phyloP scores from a whole-genome alignment of 306 rosid genomes.

The Cucurbita argyrosperma region DNA sequence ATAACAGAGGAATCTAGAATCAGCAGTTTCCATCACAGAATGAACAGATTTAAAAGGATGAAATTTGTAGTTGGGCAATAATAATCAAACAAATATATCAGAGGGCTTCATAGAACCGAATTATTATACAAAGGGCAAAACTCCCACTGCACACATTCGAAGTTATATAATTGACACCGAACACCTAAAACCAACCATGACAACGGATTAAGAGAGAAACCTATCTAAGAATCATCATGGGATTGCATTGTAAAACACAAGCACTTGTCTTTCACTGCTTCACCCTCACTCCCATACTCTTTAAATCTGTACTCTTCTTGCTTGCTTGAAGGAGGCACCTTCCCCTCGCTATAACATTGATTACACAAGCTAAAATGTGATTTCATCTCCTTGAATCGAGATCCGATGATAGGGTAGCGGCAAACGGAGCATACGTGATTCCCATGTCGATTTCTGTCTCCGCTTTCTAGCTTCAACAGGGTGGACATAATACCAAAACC shows the following conservation, averaged over 20 bases:
- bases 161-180: constrained; percentile 46
- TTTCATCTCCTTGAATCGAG: constrained; percentile 79
- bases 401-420: constrained; percentile 77
- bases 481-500: constrained; percentile 91
- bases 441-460: constrained; percentile 90
- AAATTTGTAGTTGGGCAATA: constrained; percentile 14
- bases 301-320: constrained; percentile 87
- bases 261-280: constrained; percentile 82
- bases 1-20: background rate
- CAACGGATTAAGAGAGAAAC: constrained; percentile 14
- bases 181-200: constrained; percentile 28
- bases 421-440: constrained; percentile 62
- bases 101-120: constrained; percentile 24
- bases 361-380: constrained; percentile 78
- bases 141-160: constrained; percentile 22
- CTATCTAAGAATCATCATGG: constrained; percentile 34
- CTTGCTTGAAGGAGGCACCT: constrained; percentile 82
- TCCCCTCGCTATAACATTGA: constrained; percentile 97
- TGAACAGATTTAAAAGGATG: background rate
- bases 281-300: constrained; percentile 70
- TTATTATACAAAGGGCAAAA: constrained; percentile 35
- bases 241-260: constrained; percentile 65
- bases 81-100: constrained; percentile 13
- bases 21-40: background rate
- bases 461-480: constrained; percentile 67